These are phyloP conservation scores for Exophiala alcalophila DNA, from an alignment of 2,329 filamentous ascomycete species.

Conservation along the genomic window DNA sequence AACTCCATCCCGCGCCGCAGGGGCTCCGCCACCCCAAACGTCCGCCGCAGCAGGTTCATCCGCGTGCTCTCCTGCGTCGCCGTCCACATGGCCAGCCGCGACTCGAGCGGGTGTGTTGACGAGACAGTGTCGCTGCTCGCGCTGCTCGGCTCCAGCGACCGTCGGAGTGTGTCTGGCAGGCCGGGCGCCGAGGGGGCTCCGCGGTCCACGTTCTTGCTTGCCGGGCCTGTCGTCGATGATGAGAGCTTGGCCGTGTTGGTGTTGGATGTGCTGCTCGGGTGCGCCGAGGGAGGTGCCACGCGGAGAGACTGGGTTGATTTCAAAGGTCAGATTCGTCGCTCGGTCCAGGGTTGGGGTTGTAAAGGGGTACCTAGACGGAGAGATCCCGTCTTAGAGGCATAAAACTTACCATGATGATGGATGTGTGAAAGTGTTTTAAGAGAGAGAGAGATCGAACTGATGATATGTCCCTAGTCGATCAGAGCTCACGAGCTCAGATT, in stretches of 20 bases:
- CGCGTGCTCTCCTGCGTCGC: constrained; percentile 81
- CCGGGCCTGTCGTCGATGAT: constrained; percentile 48
- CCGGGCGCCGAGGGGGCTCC: constrained; percentile 88
- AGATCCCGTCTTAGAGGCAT: not conserved
- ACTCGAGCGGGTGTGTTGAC: constrained; percentile 83
- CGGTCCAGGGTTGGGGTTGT: not conserved
- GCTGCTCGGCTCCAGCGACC: constrained; percentile 54
- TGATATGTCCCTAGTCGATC: no score
- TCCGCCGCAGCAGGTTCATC: constrained; percentile 81
- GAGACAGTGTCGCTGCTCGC: constrained; percentile 42
- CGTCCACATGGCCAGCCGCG: constrained; percentile 85
- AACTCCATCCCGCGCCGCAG: constrained; percentile 92
- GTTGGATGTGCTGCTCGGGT: constrained; percentile 66
- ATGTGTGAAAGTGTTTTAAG: not conserved
- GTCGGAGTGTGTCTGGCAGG: constrained; percentile 87
- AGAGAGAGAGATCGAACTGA: no score
- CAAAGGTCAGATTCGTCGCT: not conserved
- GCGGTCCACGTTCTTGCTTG: constrained; percentile 48
- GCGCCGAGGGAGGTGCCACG: constrained; percentile 70
- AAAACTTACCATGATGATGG: constrained; percentile 5
- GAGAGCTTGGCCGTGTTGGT: constrained; percentile 52
- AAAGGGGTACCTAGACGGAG: not conserved
- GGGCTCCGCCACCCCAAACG: constrained; percentile 90
- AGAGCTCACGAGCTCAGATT: no score
- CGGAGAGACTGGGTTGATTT: constrained; percentile 68